phyloP scores from a whole-genome alignment of 305 asterid species.

The Fraxinus angustifolia region DNA sequence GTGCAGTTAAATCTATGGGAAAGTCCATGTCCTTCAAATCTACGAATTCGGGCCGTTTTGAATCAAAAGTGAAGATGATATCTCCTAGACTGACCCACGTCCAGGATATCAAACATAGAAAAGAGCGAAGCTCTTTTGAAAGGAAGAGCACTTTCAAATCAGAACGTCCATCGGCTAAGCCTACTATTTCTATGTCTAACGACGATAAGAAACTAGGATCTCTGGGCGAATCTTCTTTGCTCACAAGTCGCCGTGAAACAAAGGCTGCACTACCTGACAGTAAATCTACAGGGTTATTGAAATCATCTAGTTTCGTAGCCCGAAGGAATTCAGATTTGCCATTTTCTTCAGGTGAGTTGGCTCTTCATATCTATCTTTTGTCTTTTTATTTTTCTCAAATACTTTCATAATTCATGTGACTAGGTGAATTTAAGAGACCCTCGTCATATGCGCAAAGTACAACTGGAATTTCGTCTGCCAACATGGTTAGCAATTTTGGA shows the following conservation, averaged over 20 bases:
- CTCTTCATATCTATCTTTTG: background rate
- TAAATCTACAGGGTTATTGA: conserved; percentile 43
- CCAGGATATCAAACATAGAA: conserved; percentile 52
- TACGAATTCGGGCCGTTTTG: conserved; percentile 47
- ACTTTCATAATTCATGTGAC: conserved; percentile 22
- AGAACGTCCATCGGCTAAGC: conserved; percentile 44
- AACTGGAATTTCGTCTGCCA: conserved; percentile 40
- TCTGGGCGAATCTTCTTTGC: conserved; percentile 44
- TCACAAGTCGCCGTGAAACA: conserved; percentile 38
- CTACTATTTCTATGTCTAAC: conserved; percentile 46
- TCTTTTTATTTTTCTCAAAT: conserved; percentile 14
- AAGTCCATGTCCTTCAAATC: conserved; percentile 75
- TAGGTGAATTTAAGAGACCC: conserved; percentile 71
- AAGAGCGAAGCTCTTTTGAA: conserved; percentile 55
- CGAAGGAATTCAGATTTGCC: conserved; percentile 44
- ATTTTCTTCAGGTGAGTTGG: conserved; percentile 41
- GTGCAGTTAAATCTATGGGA: conserved; percentile 50
- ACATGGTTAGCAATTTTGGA: conserved; percentile 37
- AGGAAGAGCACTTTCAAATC: conserved; percentile 58
- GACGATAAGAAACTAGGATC: conserved; percentile 44
- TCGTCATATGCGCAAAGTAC: conserved; percentile 30
- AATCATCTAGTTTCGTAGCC: conserved; percentile 57
- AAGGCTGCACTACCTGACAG: conserved; percentile 46
- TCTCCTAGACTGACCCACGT: conserved; percentile 56
- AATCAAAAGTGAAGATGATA: conserved; percentile 64